Base-by-base conservation (phyloP, 495 filamentous ascomycete genomes). In the Neurospora sp. region DNA sequence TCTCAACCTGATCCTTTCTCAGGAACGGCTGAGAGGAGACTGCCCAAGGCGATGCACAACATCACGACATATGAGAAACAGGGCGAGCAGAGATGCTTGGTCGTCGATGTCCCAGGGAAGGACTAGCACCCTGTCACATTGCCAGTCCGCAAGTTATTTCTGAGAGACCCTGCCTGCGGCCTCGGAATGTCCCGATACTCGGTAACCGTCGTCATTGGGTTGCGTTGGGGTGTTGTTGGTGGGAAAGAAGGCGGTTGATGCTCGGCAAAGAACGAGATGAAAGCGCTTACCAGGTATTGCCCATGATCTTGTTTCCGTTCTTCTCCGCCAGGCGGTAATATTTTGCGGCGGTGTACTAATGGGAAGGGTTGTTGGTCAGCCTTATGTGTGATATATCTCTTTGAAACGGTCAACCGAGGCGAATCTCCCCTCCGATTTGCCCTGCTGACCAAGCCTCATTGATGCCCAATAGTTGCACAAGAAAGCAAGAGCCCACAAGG, bases 281-380 rank as follows among this genome's bases (percentile, higher is more conserved):
- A n/a, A 71, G 70, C 18, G 69, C 93, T 84, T 91, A 98, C 96
- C 96, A 99, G 70, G 93, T 93, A 84, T 98, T 99, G 40, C 96
- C 96, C 73, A 98, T 85, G 59, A 89, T 93, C 84, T 97, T 97
- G 80, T 89, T 91, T 46, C 96, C 96, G 76, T 90, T 92, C 78
- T 92, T 82, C 84, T 99, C 96, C 44, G 96, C 96, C 76, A 94
- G 87, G 76, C 95, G 93, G 81, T 97, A 94, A 84, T 97, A 98
- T 85, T 92, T 92, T 73, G 96, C 96, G 69, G 94, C 91, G 80
- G 88, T 89, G 82, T 88, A 94, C 93, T 96, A 84, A 79, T 76
- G 46, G 73, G 77, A 73, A 71, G 71, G 72, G 75, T 74, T 48
- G 72, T 71, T 72, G 69, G 82, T 84, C 84, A 85, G 82, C 80